Evolutionary conservation across 192 early-diverging fungal genomes (phyloP).

Genomic region (Backusella psychrophila): DNA sequence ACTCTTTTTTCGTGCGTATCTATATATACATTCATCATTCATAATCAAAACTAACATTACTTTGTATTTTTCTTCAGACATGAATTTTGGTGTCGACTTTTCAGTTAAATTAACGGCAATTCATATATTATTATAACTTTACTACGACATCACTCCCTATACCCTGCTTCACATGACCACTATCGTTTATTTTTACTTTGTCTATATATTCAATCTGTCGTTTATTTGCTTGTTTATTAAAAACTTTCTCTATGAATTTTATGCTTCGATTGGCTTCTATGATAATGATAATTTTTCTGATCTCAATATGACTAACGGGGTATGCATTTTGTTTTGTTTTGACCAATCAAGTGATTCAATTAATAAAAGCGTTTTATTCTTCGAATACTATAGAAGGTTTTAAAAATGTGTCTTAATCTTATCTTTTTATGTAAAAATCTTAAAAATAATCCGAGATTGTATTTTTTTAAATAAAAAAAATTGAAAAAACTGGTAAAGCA

Average conservation of each 20-base stretch:
- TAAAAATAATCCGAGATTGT: neutral
- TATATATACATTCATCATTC: neutral
- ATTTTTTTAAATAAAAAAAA: too few relatives aligned
- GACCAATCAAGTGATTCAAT: neutral
- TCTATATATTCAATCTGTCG: neutral
- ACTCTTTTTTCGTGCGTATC: neutral
- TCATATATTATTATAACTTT: neutral
- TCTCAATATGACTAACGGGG: neutral
- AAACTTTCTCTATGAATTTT: neutral
- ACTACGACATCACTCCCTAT: neutral
- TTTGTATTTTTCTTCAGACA: neutral
- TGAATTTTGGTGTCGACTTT: neutral
- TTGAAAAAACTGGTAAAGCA: neutral
- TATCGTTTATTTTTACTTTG: neutral
- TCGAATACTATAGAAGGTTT: neutral
- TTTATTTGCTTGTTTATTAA: neutral
- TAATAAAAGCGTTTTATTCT: neutral
- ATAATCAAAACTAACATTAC: neutral
- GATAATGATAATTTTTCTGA: neutral
- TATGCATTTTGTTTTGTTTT: neutral
- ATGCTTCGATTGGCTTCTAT: neutral
- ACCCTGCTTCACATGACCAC: neutral
- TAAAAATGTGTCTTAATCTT: neutral
- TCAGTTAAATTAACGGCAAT: neutral
- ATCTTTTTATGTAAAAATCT: too few relatives aligned